Percentiles rank a stretch among this genome's conserved stretches.
Evolutionary conservation across 2,329 filamentous ascomycete species (phyloP).

Genomic region (Coniochaeta hoffmannii): DNA sequence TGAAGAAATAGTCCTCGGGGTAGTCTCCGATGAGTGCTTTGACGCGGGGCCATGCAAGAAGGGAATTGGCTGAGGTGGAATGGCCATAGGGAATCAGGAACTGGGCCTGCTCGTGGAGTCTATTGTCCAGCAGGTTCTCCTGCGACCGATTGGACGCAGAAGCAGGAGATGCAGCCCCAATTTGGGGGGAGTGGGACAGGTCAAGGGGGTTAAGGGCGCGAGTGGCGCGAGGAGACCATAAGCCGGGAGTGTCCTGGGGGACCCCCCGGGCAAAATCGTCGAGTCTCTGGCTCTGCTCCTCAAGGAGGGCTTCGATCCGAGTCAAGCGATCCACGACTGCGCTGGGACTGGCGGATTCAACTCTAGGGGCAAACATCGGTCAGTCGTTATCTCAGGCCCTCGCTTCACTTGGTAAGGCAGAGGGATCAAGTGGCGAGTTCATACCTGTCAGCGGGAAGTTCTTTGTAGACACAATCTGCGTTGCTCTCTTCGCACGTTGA

Average conservation of each 20-base stretch:
- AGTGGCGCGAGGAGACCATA: neutral
- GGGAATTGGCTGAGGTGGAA: slow-evolving; percentile 21
- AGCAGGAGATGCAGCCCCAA: slow-evolving; percentile 6
- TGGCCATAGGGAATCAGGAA: slow-evolving; percentile 18
- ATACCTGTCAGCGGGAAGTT: slow-evolving; percentile 20
- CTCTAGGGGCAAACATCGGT: slow-evolving; percentile 14
- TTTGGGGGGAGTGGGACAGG: neutral
- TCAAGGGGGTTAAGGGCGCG: neutral
- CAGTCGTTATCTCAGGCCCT: slow-evolving; percentile 2
- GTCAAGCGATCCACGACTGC: slow-evolving; percentile 27
- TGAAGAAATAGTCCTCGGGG: slow-evolving; percentile 19
- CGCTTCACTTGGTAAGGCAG: no score
- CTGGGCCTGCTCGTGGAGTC: neutral
- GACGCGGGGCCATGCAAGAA: slow-evolving; percentile 18
- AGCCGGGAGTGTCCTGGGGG: neutral
- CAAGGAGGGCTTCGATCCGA: slow-evolving; percentile 26
- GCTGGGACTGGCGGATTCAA: slow-evolving; percentile 25
- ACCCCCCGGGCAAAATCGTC: slow-evolving; percentile 8
- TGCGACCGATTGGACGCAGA: slow-evolving; percentile 8
- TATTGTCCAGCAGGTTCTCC: neutral
- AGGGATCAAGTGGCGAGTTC: neutral
- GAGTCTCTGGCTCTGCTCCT: slow-evolving; percentile 16
- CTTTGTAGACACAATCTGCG: slow-evolving; percentile 4
- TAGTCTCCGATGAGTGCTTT: slow-evolving; percentile 22
- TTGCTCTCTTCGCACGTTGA: slow-evolving; percentile 5